Conservation (phyloP, 2,329 filamentous ascomycete genomes). For the Monosporascus ibericus region DNA sequence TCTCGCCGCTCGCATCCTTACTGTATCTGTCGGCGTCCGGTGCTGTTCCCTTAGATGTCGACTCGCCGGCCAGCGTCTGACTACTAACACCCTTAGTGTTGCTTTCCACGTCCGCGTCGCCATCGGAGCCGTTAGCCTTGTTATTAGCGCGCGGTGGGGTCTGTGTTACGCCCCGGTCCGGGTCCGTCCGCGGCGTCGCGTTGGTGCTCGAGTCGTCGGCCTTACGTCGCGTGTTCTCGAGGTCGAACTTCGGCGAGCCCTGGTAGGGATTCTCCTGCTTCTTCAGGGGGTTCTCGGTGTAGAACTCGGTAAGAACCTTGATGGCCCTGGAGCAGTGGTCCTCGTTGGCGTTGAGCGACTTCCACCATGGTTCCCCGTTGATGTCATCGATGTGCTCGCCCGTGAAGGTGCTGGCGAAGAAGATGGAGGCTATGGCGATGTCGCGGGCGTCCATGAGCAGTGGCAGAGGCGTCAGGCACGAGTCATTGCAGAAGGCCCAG, state of each 20-base stretch:
- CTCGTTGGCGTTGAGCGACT: slow-evolving; percentile 64
- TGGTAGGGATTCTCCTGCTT: slow-evolving; percentile 48
- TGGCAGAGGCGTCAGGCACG: slow-evolving; percentile 76
- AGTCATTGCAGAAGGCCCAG: slow-evolving; percentile 93
- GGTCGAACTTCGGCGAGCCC: slow-evolving; percentile 47
- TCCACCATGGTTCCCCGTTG: slow-evolving; percentile 81
- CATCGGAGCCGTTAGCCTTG: slow-evolving; percentile 33
- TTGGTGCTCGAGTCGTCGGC: slow-evolving; percentile 43
- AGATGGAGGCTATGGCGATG: slow-evolving; percentile 79
- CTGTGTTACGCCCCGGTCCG: slow-evolving; percentile 32
- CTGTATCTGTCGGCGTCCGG: slow-evolving; percentile 24
- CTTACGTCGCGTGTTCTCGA: slow-evolving; percentile 50
- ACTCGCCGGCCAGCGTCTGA: slow-evolving; percentile 22
- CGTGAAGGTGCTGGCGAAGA: slow-evolving; percentile 75
- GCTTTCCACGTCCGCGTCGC: slow-evolving; percentile 18
- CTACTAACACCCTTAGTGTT: slow-evolving; percentile 16
- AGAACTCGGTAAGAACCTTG: slow-evolving; percentile 67
- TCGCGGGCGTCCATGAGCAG: slow-evolving; percentile 73
- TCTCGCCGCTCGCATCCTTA: slow-evolving; percentile 24
- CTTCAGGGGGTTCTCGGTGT: slow-evolving; percentile 56
- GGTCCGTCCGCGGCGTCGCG: slow-evolving; percentile 42
- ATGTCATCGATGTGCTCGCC: slow-evolving; percentile 71
- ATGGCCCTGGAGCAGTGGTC: slow-evolving; percentile 67
- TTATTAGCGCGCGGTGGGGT: slow-evolving; percentile 32
- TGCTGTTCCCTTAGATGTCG: slow-evolving; percentile 27